Percentiles rank a stretch among this genome's conserved stretches.
Evolutionary conservation across 257 asterid genomes (phyloP).

Genomic region (Solanum tarapatanum): DNA sequence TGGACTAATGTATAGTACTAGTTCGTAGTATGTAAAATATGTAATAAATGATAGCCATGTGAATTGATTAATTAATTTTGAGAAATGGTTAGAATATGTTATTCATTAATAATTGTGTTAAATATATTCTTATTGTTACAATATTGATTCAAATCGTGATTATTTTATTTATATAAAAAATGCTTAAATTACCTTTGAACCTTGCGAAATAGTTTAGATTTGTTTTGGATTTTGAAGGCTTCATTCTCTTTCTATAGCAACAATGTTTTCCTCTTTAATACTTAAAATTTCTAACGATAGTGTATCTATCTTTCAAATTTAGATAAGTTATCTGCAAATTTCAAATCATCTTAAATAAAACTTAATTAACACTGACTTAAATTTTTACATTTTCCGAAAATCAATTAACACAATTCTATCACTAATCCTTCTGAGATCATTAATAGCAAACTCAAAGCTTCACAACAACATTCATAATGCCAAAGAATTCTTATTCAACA

Average conservation of each 20-base stretch:
- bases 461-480: not conserved
- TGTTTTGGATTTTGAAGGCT: not conserved
- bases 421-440: not conserved
- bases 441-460: not conserved
- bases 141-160: no score
- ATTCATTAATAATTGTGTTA: not conserved
- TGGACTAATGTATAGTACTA: not conserved
- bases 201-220: not conserved
- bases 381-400: no score
- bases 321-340: no score
- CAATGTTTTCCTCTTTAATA: not conserved
- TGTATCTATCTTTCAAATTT: no score
- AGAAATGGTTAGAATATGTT: not conserved
- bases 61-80: not conserved
- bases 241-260: not conserved
- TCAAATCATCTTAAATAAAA: not conserved
- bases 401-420: not conserved
- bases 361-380: rapidly evolving
- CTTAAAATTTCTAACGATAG: no score
- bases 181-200: no score
- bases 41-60: not conserved
- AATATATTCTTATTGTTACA: no score
- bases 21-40: not conserved
- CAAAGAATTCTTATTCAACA: not conserved
- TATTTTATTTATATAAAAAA: no score